Evolutionary conservation across 345 rosid genomes (phyloP).

Genomic region (Eucalyptus polybractea): DNA sequence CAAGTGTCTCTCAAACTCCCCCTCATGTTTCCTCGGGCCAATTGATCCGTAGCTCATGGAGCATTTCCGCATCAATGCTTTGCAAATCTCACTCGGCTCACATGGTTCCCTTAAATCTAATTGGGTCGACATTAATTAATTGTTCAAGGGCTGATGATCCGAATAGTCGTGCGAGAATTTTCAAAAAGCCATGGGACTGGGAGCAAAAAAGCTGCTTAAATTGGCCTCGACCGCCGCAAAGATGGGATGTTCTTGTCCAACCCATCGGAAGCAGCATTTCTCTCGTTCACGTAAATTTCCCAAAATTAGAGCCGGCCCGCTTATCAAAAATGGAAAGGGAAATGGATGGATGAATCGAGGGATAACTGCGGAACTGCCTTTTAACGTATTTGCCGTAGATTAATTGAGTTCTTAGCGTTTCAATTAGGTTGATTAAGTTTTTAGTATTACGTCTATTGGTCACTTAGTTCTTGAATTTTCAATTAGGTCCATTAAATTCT

Average conservation of each 20-base stretch:
- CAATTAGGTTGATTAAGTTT: not conserved
- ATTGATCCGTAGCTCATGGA: not conserved
- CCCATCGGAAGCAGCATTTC: not conserved
- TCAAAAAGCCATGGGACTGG: not conserved
- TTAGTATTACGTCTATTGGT: not conserved
- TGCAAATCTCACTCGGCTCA: not conserved
- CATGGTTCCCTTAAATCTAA: not conserved
- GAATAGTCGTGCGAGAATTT: not conserved
- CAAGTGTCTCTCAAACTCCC: not conserved
- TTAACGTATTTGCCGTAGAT: not conserved
- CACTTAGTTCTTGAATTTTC: not conserved
- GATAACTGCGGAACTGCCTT: not conserved
- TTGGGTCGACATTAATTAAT: not conserved
- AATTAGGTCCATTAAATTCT: not conserved
- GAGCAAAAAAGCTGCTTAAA: not conserved
- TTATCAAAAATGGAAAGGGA: not conserved
- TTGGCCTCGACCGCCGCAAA: not conserved
- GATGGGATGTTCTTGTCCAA: not conserved
- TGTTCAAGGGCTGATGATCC: not conserved
- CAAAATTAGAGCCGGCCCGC: not conserved
- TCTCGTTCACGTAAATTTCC: not conserved
- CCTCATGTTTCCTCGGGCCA: not conserved
- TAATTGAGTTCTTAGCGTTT: not conserved
- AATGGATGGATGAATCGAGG: not conserved
- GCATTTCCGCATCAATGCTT: not conserved